A percentile compares a stretch with the other conserved stretches of the same genome.
phyloP scores from a whole-genome alignment of 2,329 filamentous ascomycete species.

The Fusarium secorum region DNA sequence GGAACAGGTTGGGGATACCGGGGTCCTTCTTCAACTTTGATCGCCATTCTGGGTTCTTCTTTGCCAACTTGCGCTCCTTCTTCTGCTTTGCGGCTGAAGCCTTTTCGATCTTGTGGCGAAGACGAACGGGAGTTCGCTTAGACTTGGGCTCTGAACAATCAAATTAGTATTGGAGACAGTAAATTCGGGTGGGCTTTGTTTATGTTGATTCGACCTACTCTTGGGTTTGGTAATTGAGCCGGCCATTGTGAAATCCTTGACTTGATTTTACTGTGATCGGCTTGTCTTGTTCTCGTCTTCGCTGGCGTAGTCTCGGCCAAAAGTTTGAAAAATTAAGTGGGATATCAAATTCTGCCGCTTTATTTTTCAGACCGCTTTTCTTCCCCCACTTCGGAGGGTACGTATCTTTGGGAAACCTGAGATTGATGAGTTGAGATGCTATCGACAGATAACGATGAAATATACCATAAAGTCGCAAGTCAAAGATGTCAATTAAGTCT shows the following conservation, averaged over 20 bases:
- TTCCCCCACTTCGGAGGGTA: constrained; percentile 29
- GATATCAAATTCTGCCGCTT: constrained; percentile 49
- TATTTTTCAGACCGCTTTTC: constrained; percentile 45
- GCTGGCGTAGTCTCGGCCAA: constrained; percentile 15
- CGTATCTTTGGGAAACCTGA: constrained; percentile 13
- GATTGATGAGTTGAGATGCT: not conserved
- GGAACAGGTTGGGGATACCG: constrained; percentile 95
- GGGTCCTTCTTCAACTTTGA: constrained; percentile 97
- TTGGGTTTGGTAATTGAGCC: constrained; percentile 64
- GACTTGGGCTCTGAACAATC: constrained; percentile 80
- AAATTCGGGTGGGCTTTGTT: rapidly evolving
- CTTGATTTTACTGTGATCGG: constrained; percentile 15
- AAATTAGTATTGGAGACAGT: not conserved
- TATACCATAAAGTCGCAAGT: not conserved
- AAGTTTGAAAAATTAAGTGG: constrained; percentile 50
- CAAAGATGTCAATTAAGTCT: not conserved
- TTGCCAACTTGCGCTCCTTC: constrained; percentile 87
- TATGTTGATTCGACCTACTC: constrained; percentile 50
- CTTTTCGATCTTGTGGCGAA: constrained; percentile 97
- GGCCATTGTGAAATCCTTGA: constrained; percentile 53
- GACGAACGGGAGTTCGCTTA: constrained; percentile 87
- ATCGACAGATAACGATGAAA: not conserved
- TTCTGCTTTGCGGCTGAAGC: constrained; percentile 87
- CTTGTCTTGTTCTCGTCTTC: constrained; percentile 22
- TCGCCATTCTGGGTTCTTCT: constrained; percentile 97